A percentile compares a stretch with the other conserved stretches of the same genome.
These are phyloP conservation scores for Cyberlindnera bimundalis DNA, from an alignment of 805 yeast species.

Conservation along the genomic window DNA sequence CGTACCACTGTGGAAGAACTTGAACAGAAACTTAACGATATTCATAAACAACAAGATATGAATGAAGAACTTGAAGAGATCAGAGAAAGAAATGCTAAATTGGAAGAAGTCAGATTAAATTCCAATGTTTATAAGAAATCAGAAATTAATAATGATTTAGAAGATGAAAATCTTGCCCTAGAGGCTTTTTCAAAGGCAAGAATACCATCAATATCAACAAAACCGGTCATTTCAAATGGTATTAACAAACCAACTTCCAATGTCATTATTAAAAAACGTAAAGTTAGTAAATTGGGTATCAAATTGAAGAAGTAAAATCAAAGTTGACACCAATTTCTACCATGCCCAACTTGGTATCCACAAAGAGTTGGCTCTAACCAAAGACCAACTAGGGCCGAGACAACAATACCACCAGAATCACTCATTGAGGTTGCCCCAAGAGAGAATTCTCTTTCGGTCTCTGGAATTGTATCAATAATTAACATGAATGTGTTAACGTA, in stretches of 20 bases:
- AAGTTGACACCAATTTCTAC: constrained; percentile 75
- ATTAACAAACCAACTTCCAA: constrained; percentile 6
- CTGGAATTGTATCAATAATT: constrained; percentile 56
- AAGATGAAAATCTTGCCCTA: constrained; percentile 23
- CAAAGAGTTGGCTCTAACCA: constrained; percentile 75
- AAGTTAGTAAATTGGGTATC: constrained; percentile 19
- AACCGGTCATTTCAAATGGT: not conserved
- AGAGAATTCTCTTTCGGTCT: constrained; percentile 65
- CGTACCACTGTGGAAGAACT: constrained; percentile 27
- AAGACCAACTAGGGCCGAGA: constrained; percentile 76
- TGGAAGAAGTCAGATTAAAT: constrained; percentile 2
- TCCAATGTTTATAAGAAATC: not conserved
- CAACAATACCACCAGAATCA: constrained; percentile 78
- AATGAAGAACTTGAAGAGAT: constrained; percentile 11
- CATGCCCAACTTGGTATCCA: constrained; percentile 61
- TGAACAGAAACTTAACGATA: constrained; percentile 25
- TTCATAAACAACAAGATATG: constrained; percentile 25
- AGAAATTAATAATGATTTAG: constrained; percentile 16
- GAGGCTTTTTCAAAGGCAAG: constrained; percentile 16
- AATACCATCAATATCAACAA: constrained; percentile 1
- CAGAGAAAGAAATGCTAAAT: constrained; percentile 3
- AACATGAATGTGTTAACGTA: constrained; percentile 85
- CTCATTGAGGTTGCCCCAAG: constrained; percentile 82
- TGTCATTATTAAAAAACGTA: constrained; percentile 17
- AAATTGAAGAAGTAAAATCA: constrained; percentile 19